These are phyloP conservation scores for Colletotrichum sp. DNA, from an alignment of 2,329 filamentous ascomycete species.

Conservation along the genomic window DNA sequence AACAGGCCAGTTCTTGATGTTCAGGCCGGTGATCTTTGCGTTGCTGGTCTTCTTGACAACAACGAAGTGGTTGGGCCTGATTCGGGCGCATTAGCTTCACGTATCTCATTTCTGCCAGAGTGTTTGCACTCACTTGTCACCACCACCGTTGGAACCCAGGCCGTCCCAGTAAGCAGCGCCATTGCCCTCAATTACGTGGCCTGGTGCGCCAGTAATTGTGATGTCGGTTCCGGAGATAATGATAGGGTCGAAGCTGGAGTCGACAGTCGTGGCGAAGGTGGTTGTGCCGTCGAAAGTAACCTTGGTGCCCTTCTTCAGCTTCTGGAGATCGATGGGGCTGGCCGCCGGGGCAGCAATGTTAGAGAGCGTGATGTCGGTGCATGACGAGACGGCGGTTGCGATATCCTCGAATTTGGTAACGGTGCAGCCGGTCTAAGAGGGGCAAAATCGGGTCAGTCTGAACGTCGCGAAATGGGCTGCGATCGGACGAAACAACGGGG, in stretches of 20 bases:
- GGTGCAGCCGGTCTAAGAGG: neutral
- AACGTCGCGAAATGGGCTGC: neutral
- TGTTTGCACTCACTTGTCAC: neutral
- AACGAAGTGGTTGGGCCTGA: slow-evolving; percentile 14
- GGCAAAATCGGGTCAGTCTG: neutral
- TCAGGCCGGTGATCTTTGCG: slow-evolving; percentile 8
- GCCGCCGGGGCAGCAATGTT: slow-evolving; percentile 8
- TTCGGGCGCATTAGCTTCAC: neutral
- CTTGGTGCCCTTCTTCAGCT: neutral
- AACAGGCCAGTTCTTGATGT: slow-evolving; percentile 22
- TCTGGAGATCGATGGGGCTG: slow-evolving; percentile 7
- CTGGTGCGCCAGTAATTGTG: slow-evolving; percentile 8
- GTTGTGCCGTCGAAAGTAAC: slow-evolving; percentile 16
- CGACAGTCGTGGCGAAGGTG: slow-evolving; percentile 2
- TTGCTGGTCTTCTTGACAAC: slow-evolving; percentile 17
- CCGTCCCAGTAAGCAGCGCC: slow-evolving; percentile 19
- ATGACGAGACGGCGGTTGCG: slow-evolving; percentile 6
- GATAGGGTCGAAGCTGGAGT: slow-evolving; percentile 9
- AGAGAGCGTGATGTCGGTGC: slow-evolving; percentile 11
- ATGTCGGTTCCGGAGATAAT: slow-evolving; percentile 13
- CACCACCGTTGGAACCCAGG: slow-evolving; percentile 16
- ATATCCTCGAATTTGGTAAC: slow-evolving; percentile 6
- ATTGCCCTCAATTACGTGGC: slow-evolving; percentile 16
- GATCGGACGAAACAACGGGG: neutral
- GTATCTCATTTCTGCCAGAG: neutral